Evolutionary conservation across 768 basidiomycete genomes (phyloP), one percentile per base, ranked within the genome.

Genomic region (Mrakia gelida): DNA sequence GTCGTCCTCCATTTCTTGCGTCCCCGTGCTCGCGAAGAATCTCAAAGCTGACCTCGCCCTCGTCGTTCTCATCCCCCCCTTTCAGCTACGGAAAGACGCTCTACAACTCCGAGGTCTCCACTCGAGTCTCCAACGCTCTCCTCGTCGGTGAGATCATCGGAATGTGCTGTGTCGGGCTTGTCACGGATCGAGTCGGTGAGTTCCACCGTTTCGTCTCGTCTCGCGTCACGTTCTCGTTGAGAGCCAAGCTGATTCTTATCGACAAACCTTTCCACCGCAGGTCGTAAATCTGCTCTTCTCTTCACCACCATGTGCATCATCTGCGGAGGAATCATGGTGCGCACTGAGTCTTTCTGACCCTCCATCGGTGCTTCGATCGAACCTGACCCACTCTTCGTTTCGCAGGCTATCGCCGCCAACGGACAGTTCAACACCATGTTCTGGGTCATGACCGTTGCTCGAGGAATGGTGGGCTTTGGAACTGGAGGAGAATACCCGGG

Each of bases 361-460:
- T 85, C 85, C n/a, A n/a, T 71, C 91, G n/a, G n/a, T 90, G 38
- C 28, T 85, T 92, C 63, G 30, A 30, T 7, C 28, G 8, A 10
- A 23, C 54, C 18, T 23, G 54, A 56, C 54, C 18, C 54, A 2
- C 7, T 56, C 10, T 16, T 56, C 21, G 11, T n/a, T 23, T n/a
- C 2, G 18, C 21, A 56, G 54, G 54, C 54, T 2, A 56, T 63
- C 62, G 62, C 62, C 18, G 63, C 34, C 28, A 30, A 30, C 26
- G 30, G 63, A 4, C 15, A 2, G 5, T 38, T 65, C 10, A 30
- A 15, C 11, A 30, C 63, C 34, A 38, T 65, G 28, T 90, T 92
- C 81, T 92, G 92, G 92, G 90, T 90, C 82, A 83, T 92, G 81
- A 91, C 91, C 0, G 83, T 92, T 80, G 89, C 91, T 23, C 86